phyloP scores from a whole-genome alignment of 1,284 basidiomycete species.

The Ustilago trichophora region DNA sequence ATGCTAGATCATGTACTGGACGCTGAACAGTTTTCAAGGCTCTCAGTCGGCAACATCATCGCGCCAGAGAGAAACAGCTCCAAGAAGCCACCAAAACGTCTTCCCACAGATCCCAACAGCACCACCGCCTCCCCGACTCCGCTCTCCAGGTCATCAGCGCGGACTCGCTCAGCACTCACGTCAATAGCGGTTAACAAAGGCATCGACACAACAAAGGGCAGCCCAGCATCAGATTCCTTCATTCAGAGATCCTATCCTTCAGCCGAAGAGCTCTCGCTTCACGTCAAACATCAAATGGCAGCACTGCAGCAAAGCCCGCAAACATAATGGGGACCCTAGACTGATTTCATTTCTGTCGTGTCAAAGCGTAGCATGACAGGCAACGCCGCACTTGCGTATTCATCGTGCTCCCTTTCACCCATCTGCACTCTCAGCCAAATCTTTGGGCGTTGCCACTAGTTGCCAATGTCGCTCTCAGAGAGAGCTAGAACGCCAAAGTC shows the following conservation, averaged over 20 bases:
- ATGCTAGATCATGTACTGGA: constrained; percentile 34
- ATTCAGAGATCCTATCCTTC: constrained; percentile 10
- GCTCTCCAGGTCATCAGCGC: constrained; percentile 12
- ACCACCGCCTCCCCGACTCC: constrained; percentile 35
- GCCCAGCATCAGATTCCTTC: constrained; percentile 15
- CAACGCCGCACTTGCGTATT: too few species aligned
- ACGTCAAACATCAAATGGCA: constrained; percentile 38
- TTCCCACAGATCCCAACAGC: constrained; percentile 23
- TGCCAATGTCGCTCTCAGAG: constrained; percentile 17
- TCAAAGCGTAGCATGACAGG: neutral
- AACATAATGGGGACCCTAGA: constrained; percentile 7
- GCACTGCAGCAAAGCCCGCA: constrained; percentile 30
- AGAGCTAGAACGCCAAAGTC: constrained; percentile 32
- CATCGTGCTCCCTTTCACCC: too few species aligned
- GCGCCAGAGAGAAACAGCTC: constrained; percentile 36
- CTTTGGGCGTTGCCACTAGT: too few species aligned
- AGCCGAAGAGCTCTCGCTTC: constrained; percentile 23
- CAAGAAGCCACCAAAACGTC: constrained; percentile 25
- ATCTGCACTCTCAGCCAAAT: too few species aligned
- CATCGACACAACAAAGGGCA: constrained; percentile 1
- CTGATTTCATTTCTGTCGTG: neutral
- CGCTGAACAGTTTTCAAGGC: constrained; percentile 16
- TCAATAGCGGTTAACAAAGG: constrained; percentile 16
- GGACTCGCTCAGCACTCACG: constrained; percentile 17
- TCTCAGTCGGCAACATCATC: constrained; percentile 42